These are phyloP conservation scores for Quercus lobata DNA, from an alignment of 331 rosid species.

Conservation along the genomic window DNA sequence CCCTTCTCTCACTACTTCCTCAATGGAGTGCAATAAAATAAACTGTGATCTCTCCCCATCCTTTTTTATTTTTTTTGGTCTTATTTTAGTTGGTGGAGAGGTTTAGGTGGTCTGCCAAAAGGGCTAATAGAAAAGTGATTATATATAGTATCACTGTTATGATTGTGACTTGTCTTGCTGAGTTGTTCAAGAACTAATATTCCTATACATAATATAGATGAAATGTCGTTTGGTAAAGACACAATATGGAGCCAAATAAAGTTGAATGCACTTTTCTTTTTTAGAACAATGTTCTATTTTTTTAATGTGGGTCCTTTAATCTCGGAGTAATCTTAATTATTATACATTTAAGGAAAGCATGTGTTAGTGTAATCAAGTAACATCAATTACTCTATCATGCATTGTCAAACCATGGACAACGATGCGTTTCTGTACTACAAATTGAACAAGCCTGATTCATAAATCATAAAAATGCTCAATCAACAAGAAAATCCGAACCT, in stretches of 20 bases:
- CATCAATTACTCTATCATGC: neutral
- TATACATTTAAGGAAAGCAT: neutral
- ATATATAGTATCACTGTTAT: neutral
- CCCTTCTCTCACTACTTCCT: conserved; percentile 41
- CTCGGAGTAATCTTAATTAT: neutral
- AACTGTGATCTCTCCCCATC: neutral
- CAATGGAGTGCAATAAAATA: neutral
- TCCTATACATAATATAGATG: neutral
- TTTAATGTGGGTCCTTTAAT: neutral
- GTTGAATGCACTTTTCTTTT: neutral
- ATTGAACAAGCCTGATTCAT: conserved; percentile 15
- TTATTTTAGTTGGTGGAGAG: neutral
- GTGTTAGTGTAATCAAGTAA: neutral
- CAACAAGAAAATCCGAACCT: conserved; percentile 16
- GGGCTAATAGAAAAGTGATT: neutral
- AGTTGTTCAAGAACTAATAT: neutral
- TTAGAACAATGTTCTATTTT: neutral
- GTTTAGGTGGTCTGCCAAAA: neutral
- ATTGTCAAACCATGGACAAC: conserved; percentile 1
- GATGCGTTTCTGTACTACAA: neutral
- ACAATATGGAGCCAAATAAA: neutral
- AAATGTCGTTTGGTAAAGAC: conserved; percentile 16
- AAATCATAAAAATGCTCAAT: neutral
- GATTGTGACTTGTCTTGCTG: conserved; percentile 1
- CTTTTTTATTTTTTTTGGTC: neutral